Conservation (phyloP, 352 stramenopile genomes). For the Phytopythium boreale region DNA sequence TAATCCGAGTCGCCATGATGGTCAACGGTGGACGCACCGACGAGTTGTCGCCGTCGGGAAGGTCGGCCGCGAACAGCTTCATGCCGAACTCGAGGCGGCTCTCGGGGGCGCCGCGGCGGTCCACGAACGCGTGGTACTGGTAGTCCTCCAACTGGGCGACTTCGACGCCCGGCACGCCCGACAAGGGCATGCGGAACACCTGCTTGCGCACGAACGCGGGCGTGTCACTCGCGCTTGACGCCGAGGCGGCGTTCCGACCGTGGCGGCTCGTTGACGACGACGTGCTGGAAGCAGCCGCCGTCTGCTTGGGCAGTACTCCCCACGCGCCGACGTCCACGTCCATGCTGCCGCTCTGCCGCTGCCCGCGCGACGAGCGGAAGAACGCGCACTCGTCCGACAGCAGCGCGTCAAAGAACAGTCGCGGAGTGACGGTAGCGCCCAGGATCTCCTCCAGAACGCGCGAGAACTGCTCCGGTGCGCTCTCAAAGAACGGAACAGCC, state of each 20-base stretch:
- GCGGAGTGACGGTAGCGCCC: slow-evolving; percentile 32
- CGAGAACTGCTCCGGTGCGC: slow-evolving; percentile 32
- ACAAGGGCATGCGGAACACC: slow-evolving; percentile 54
- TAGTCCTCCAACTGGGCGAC: slow-evolving; percentile 50
- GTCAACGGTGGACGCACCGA: slow-evolving; percentile 36
- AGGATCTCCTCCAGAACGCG: slow-evolving; percentile 46
- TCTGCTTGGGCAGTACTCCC: slow-evolving; percentile 14
- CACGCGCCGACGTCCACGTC: slow-evolving; percentile 63
- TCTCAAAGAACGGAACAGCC: slow-evolving; percentile 51
- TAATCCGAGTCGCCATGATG: too few species aligned
- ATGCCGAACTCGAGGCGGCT: slow-evolving; percentile 60
- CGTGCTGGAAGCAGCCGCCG: background rate
- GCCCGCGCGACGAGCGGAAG: slow-evolving; percentile 23
- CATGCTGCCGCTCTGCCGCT: slow-evolving; percentile 40
- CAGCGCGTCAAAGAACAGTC: slow-evolving; percentile 53
- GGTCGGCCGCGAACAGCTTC: slow-evolving; percentile 50
- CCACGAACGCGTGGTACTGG: slow-evolving; percentile 52
- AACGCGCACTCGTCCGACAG: slow-evolving; percentile 58
- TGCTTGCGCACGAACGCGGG: slow-evolving; percentile 54
- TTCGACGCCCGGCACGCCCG: slow-evolving; percentile 38
- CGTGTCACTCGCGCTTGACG: too few species aligned
- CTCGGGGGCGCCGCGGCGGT: background rate
- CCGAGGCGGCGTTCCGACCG: background rate
- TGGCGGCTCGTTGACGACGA: background rate
- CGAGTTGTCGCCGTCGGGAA: slow-evolving; percentile 52